Percentiles rank a stretch among this genome's conserved stretches.
These are phyloP conservation scores for Xylariaceae sp. DNA, from an alignment of 2,329 filamentous ascomycete species.

Conservation along the genomic window DNA sequence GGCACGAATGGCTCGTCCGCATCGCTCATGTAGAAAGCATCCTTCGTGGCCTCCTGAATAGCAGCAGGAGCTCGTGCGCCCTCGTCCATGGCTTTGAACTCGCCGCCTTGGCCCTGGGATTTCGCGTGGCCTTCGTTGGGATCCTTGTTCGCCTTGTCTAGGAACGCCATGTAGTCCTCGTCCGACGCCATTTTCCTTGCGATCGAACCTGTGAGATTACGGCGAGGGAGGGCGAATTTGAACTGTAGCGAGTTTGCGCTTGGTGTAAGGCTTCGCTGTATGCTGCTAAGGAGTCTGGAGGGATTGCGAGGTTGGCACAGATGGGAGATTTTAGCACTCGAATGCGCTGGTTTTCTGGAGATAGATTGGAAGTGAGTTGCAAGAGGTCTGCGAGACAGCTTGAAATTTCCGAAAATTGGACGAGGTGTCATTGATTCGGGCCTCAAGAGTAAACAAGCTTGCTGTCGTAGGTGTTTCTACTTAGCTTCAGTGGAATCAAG, in stretches of 20 bases:
- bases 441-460: constrained; percentile 10
- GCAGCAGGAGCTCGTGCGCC: constrained; percentile 59
- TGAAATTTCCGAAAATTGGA: background rate
- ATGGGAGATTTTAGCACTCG: too few relatives aligned
- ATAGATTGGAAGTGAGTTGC: too few relatives aligned
- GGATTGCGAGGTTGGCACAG: too few relatives aligned
- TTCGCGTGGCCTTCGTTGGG: constrained; percentile 58
- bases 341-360: too few relatives aligned
- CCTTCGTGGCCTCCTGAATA: constrained; percentile 49
- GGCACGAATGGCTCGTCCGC: constrained; percentile 83
- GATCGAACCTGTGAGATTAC: too few relatives aligned
- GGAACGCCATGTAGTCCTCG: constrained; percentile 78
- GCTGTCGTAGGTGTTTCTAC: constrained; percentile 2
- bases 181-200: constrained; percentile 64
- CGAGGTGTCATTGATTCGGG: constrained; percentile 19
- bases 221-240: too few relatives aligned
- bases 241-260: too few relatives aligned
- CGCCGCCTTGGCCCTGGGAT: constrained; percentile 30
- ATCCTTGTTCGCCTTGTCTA: constrained; percentile 83
- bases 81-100: constrained; percentile 52
- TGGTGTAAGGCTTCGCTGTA: too few relatives aligned
- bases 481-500: background rate
- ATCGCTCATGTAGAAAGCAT: constrained; percentile 73
- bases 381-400: too few relatives aligned
- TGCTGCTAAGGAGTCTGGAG: too few relatives aligned